Base-by-base conservation (phyloP, 768 basidiomycete genomes). In the Amyloporia xantha region DNA sequence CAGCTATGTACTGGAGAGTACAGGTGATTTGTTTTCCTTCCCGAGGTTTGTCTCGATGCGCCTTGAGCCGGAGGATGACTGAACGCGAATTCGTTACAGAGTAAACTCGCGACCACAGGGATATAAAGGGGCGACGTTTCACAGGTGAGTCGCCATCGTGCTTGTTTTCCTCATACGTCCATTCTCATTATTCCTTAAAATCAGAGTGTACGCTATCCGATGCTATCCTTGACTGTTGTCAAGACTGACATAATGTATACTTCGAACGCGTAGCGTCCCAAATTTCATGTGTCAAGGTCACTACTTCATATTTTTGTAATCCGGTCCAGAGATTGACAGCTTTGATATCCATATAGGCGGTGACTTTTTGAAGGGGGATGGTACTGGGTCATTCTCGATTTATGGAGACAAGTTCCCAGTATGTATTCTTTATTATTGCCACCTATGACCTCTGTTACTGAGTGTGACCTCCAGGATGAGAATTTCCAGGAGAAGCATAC, bases 201-300 rank as follows among this genome's bases (percentile, higher is more conserved):
- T 30, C 11, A 89, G 90, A 81, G 86, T 91, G 90, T 91, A 71
- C 63, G 67, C 62, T 4, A 5, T 38, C 39, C 7, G 0, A 15
- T 33, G 30, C 30, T 33, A 7, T 33, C 9, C 15, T 33, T 15
- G 30, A 33, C 17, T 24, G 17, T 26, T 11, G 23, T n/a, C n/a
- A n/a, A n/a, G n/a, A n/a, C n/a, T n/a, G n/a, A n/a, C n/a, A n/a
- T n/a, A n/a, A n/a, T 40, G 12, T 35, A 24, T 37, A 5, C 9
- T n/a, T 1, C n/a, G 13, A n/a, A 30, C 48, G 19, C 19, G 2
- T 51, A 91, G 88, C 13, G 87, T 91, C 19, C 86, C 83, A 5
- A 89, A 89, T 59, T 99, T 98, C 69, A 97, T 99, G 93, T 89
- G 91, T 56, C 94, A 98, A 78, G 92, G 92, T 75, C 46, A n/a